Base-by-base conservation (phyloP, 2,329 filamentous ascomycete species). In the Fusarium citri region DNA sequence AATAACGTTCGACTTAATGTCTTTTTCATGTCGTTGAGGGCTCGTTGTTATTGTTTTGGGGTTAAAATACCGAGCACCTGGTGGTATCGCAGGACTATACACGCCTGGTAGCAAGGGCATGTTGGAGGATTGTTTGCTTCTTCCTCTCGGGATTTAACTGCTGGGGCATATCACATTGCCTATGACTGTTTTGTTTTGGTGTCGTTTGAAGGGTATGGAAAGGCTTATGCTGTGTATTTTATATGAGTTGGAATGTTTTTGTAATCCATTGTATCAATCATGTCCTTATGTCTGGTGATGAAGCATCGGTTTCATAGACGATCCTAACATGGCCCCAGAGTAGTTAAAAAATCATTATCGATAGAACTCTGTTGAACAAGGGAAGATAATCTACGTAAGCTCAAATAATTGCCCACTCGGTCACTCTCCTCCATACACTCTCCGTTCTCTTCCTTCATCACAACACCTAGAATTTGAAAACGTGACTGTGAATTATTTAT, bases 221-320 rank as follows among this genome's bases (percentile, higher is more conserved):
- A 69, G 20, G 50, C 53, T 45, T 67, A 41, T 23, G n/a, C 25
- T 25, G 23, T 45, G 31, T 57, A 69, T 67, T 58, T 60, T 47
- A 49, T 18, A 57, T 51, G 34, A 58, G 47, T 55, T 47, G 31
- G 51, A 48, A 63, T 31, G 28, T 10, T 25, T n/a, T 49, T 45
- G 22, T 43, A 31, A 48, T 30, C 8, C 18, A 15, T n/a, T n/a
- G 10, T 45, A 8, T 14, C 1, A 16, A 30, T 7, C 16, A 10
- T 37, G 5, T 40, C 18, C 11, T 10, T 20, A 11, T 16, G 8
- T n/a, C 28, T 37, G 8, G 18, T 14, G 14, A 53, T 12, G 16
- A 12, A 23, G n/a, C 12, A 20, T 4, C 6, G 8, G 22, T 25
- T 34, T 30, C 18, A 18, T 23, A 26, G 48, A 6, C 11, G 15